Conservation (phyloP, 1,139 yeast species). For the Trichomonascaceae sp. region DNA sequence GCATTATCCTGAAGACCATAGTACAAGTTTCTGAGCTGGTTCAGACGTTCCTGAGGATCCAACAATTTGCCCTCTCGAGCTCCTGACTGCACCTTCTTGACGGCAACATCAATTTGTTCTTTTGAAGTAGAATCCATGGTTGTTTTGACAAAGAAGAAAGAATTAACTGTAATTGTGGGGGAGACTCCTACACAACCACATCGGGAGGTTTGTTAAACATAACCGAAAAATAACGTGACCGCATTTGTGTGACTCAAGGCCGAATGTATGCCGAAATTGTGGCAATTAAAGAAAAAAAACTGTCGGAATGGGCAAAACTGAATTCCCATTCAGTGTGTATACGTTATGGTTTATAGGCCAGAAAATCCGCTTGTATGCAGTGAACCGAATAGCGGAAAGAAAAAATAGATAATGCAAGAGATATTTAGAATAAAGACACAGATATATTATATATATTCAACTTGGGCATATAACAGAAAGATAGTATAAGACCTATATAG, state of each 20-base stretch:
- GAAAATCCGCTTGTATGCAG: too few relatives aligned
- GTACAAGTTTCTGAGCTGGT: conserved; percentile 63
- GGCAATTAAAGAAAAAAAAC: too few relatives aligned
- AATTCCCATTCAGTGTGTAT: too few relatives aligned
- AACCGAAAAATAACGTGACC: neutral
- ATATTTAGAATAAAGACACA: too few relatives aligned
- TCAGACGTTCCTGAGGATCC: conserved; percentile 51
- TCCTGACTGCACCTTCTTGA: conserved; percentile 37
- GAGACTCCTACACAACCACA: neutral
- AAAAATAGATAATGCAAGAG: too few relatives aligned
- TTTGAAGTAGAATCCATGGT: conserved; percentile 5
- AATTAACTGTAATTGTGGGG: neutral
- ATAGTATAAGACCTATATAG: too few relatives aligned
- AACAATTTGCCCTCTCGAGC: conserved; percentile 48
- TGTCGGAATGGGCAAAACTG: too few relatives aligned
- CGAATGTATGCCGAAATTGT: too few relatives aligned
- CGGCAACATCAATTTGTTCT: neutral
- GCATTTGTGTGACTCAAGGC: neutral
- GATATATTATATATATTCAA: too few relatives aligned
- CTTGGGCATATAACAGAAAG: too few relatives aligned
- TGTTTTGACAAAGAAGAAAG: neutral
- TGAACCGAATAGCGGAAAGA: too few relatives aligned
- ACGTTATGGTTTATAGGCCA: too few relatives aligned
- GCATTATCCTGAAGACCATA: conserved; percentile 58
- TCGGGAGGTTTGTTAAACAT: neutral